phyloP scores from a whole-genome alignment of 164 flowering plant species.

The Kingdonia uniflora region DNA sequence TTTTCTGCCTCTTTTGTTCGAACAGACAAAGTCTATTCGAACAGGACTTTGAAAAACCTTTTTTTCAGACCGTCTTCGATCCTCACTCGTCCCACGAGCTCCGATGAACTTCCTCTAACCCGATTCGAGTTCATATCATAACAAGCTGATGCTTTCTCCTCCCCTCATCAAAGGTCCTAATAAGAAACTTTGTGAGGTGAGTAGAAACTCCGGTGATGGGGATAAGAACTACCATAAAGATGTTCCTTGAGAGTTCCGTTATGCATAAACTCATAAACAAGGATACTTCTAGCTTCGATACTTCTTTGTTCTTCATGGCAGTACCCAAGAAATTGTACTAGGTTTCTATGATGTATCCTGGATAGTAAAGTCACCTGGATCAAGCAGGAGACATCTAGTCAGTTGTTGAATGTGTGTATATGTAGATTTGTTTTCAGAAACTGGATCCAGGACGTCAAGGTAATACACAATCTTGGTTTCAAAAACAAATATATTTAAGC shows the following conservation, averaged over 20 bases:
- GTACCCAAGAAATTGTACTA: constrained; percentile 90
- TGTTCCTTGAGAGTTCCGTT: constrained; percentile 98
- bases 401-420: background rate
- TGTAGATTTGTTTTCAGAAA: background rate
- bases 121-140: no score
- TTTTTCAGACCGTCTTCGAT: no score
- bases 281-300: constrained; percentile 70
- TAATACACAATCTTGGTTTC: no score
- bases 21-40: no score
- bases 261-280: constrained; percentile 96
- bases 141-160: constrained; percentile 41
- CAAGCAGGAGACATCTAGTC: constrained; percentile 7
- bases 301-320: constrained; percentile 88
- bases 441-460: background rate
- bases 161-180: constrained; percentile 54
- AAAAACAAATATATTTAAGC: no score
- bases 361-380: constrained; percentile 85
- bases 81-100: no score
- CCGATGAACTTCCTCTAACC: no score
- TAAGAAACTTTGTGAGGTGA: constrained; percentile 1
- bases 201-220: constrained; percentile 2
- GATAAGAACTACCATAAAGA: constrained; percentile 56
- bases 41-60: no score
- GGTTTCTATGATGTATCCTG: constrained; percentile 94
- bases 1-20: no score